Conservation (phyloP, 257 asterid genomes). For the Solanum lignicaule region DNA sequence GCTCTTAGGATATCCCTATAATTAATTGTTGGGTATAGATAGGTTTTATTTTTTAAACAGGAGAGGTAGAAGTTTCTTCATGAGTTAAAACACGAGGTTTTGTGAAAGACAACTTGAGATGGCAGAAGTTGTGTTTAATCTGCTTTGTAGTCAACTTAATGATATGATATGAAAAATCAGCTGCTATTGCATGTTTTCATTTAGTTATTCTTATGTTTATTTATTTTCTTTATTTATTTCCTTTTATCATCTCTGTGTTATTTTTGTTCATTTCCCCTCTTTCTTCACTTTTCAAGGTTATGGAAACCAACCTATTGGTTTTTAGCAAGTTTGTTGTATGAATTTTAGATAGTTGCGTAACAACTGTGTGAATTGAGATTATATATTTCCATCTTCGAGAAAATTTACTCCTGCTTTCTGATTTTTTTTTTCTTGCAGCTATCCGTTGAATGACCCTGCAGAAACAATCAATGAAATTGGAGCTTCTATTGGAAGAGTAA, state of each 20-base stretch:
- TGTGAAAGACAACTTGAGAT: background rate
- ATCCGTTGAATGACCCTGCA: slow-evolving; percentile 92
- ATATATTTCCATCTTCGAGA: background rate
- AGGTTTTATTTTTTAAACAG: background rate
- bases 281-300: background rate
- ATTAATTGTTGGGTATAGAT: background rate
- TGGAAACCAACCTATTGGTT: background rate
- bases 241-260: background rate
- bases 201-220: background rate
- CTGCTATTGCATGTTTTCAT: background rate
- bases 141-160: background rate
- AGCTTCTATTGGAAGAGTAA: slow-evolving; percentile 73
- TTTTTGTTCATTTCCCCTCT: background rate
- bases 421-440: slow-evolving; percentile 35
- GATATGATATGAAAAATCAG: background rate
- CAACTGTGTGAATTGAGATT: background rate
- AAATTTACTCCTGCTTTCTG: background rate
- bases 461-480: slow-evolving; percentile 78
- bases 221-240: background rate
- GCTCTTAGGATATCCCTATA: background rate
- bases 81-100: background rate
- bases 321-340: background rate
- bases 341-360: background rate
- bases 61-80: background rate
- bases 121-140: background rate